Conservation (phyloP, 129 eudicot genomes). For the Oenanthe sinensis region DNA sequence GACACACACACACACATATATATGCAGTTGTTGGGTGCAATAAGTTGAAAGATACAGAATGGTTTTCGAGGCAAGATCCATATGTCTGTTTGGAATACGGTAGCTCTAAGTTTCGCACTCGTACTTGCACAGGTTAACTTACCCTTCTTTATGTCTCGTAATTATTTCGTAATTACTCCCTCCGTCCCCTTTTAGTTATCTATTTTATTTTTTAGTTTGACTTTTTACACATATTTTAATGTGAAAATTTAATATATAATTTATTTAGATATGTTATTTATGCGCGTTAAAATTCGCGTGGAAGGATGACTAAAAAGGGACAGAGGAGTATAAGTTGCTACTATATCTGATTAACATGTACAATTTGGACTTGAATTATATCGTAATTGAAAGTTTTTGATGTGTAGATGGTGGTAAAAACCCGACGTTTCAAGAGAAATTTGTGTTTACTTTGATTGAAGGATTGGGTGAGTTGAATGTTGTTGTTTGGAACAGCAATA, state of each 20-base stretch:
- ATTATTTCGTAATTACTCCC: not conserved
- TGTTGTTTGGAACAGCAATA: constrained; percentile 84
- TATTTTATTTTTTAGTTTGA: no score
- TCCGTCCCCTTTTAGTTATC: no score
- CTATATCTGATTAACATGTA: not conserved
- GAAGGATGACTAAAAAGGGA: no score
- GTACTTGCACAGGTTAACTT: constrained; percentile 63
- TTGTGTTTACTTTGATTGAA: constrained; percentile 60
- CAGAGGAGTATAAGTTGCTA: no score
- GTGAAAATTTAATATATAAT: no score
- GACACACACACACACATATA: not conserved
- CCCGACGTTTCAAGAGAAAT: constrained; percentile 87
- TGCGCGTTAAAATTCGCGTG: no score
- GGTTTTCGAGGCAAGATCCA: constrained; percentile 95
- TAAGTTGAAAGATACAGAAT: constrained; percentile 76
- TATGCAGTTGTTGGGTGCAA: constrained; percentile 55
- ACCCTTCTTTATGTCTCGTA: not conserved
- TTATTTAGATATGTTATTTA: no score
- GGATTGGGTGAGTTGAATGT: constrained; percentile 63
- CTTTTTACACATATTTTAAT: no score
- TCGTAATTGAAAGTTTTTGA: not conserved
- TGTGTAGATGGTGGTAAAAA: constrained; percentile 80
- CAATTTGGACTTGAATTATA: not conserved
- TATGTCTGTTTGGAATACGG: constrained; percentile 72
- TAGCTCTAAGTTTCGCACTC: constrained; percentile 51